Base-by-base conservation (phyloP, 768 basidiomycete genomes). In the Cystoderma amianthinum region DNA sequence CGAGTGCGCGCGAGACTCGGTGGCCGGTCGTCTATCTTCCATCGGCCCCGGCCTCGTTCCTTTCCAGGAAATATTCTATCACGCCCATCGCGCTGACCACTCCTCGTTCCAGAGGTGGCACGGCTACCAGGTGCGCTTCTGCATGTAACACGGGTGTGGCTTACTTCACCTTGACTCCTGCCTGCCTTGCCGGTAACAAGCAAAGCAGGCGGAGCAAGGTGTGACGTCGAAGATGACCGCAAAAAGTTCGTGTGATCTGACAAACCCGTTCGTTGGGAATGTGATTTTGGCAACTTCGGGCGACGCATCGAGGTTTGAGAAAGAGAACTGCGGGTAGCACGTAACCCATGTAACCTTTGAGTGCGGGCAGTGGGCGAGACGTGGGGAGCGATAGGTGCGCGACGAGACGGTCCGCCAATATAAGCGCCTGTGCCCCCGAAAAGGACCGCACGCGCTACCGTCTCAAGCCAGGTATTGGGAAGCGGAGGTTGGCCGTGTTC, bases 91-190 rank as follows among this genome's bases (percentile, higher is more conserved):
- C 46, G 51, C 35, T 33, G 49, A 32, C 32, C 49, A 50, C 60
- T 43, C 16, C 64, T 56, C 32, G 59, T 58, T 20, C 50, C 60
- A 5, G 82, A 85, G 7, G 67, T 64, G 0, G 76, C 64, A 2
- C 84, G 69, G 35, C 82, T 85, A 3, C 70, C 71, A 3, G 85
- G 84, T 3, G 84, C 81, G 50, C 83, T 85, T 39, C 77, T 65
- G 54, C 85, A 87, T 34, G 79, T 63, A 20, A 86, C 85, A 21
- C 67, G 65, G 23, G 76, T 75, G 20, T 64, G 65, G 13, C 67
- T 69, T 4, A 87, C 67, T 42, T 65, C 60, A 11, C 64, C 58
- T 25, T 61, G 58, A 35, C 65, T 65, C 19, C 52, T 54, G 5
- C 58, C 48, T 4, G 69, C 55, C 32, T 64, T 50, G 3, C 62